Evolutionary conservation across 2,329 filamentous ascomycete genomes (phyloP).

Genomic region (Berkeleyomyces rouxiae): DNA sequence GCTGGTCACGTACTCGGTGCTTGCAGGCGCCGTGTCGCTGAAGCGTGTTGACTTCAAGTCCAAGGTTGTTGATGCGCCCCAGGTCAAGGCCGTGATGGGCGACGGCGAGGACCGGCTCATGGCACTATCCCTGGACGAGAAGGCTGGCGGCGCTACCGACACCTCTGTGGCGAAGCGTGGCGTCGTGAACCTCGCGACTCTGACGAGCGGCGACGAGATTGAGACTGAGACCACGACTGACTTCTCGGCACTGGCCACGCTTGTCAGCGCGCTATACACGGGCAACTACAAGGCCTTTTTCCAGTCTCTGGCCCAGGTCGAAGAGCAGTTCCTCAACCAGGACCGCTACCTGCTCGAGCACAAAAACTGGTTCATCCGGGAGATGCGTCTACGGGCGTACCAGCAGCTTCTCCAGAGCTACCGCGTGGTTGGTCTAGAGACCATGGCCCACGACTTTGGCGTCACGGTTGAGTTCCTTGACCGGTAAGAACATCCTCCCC

Average conservation of each 20-base stretch:
- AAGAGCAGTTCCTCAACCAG: conserved; percentile 84
- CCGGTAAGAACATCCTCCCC: conserved; percentile 40
- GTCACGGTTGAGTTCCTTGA: conserved; percentile 94
- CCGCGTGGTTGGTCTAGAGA: conserved; percentile 86
- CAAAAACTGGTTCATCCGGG: conserved; percentile 89
- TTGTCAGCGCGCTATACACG: conserved; percentile 83
- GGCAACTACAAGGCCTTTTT: conserved; percentile 94
- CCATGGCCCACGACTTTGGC: conserved; percentile 94
- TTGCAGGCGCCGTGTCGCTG: conserved; percentile 83
- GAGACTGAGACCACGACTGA: conserved; percentile 72
- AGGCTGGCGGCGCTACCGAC: conserved; percentile 29
- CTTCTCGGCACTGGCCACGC: conserved; percentile 70
- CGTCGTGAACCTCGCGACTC: conserved; percentile 73
- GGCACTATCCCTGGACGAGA: conserved; percentile 63
- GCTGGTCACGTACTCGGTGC: conserved; percentile 86
- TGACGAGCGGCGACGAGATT: conserved; percentile 47
- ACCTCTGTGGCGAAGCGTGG: conserved; percentile 23
- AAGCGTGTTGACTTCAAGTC: conserved; percentile 98
- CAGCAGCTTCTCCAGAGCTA: conserved; percentile 96
- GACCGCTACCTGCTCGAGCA: conserved; percentile 95
- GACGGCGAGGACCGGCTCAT: conserved; percentile 76
- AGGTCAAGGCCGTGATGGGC: conserved; percentile 93
- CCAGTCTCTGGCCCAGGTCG: conserved; percentile 69
- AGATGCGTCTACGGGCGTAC: conserved; percentile 94
- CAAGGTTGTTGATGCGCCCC: conserved; percentile 94